Evolutionary conservation across 371 early-diverging fungal genomes (phyloP), one percentile per base, ranked within the genome.

Genomic region (Ecytonucleospora hepatopenaei): DNA sequence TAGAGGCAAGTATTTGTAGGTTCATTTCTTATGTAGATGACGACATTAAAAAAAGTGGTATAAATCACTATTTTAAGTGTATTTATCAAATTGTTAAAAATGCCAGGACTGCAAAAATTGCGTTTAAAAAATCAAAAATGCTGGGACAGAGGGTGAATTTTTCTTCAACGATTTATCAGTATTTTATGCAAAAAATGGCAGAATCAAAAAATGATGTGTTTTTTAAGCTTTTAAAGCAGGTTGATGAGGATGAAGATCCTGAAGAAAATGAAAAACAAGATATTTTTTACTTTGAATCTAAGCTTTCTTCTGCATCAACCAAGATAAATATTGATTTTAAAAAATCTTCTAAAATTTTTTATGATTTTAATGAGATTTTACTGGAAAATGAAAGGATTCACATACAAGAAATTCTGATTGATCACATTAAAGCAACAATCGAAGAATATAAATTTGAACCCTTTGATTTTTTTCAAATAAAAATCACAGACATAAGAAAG

Each of bases 41-140:
- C 19, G 59, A 70, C 15, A 33, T 70, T 27, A 57, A 70, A 46
- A 70, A 48, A 40, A 35, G 47, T 17, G 49, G 31, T 21, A 60
- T 56, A 19, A 30, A 65, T 46, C 51, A 58, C 48, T 62, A 66
- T 19, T 67, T 71, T 27, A 3, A 62, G 19, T 53, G 54, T 8
- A 56, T 68, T 21, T 48, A 40, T 55, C 26, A 32, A 0, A 57
- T 62, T 55, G 24, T 62, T 24, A 32, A 54, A 15, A 40, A n/a
- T 0, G 49, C 55, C 16, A 33, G 15, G 17, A 48, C 53, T 23
- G 32, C 35, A 21, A 62, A 68, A 33, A 56, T 62, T 1, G 54
- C 55, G 57, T 51, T 68, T 31, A 59, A 33, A n/a, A 68, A 49
- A 61, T 47, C 40, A 16, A 57, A 1, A 1, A 48, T 24, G 27